Evolutionary conservation across 1,284 basidiomycete species (phyloP).

Genomic region (Tremellales sp.): DNA sequence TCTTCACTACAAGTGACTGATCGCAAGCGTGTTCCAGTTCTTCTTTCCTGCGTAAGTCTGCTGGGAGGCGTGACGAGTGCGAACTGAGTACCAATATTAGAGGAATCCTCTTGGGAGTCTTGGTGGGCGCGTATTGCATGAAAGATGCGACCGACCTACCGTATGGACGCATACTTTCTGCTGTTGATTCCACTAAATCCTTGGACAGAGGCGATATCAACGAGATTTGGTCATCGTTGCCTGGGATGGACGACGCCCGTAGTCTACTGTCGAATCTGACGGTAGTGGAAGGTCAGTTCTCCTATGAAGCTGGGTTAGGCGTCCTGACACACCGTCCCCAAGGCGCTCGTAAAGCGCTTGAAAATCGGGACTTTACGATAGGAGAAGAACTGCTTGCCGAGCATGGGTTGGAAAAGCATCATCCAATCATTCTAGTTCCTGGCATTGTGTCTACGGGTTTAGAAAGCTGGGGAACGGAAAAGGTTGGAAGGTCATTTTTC

Average conservation of each 20-base stretch:
- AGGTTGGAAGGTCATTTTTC: constrained; percentile 44
- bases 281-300: constrained; percentile 31
- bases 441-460: constrained; percentile 54
- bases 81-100: constrained; percentile 5
- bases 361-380: constrained; percentile 77
- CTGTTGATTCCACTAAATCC: background rate
- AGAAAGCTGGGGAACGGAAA: constrained; percentile 46
- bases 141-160: constrained; percentile 22
- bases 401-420: constrained; percentile 62
- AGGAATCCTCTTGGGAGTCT: constrained; percentile 19
- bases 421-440: constrained; percentile 76
- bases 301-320: background rate
- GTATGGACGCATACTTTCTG: constrained; percentile 9
- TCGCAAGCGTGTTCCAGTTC: constrained; percentile 10
- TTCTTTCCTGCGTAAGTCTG: constrained; percentile 21
- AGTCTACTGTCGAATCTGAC: constrained; percentile 42
- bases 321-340: constrained; percentile 53
- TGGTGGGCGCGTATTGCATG: constrained; percentile 14
- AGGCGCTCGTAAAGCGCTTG: constrained; percentile 72
- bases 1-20: background rate
- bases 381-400: constrained; percentile 66
- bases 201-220: constrained; percentile 27
- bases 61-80: background rate
- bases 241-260: constrained; percentile 30
- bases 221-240: constrained; percentile 35